A percentile compares a stretch with the other conserved stretches of the same genome.
Conservation (phyloP, 768 basidiomycete species). For the Tylopilus subfusipes region DNA sequence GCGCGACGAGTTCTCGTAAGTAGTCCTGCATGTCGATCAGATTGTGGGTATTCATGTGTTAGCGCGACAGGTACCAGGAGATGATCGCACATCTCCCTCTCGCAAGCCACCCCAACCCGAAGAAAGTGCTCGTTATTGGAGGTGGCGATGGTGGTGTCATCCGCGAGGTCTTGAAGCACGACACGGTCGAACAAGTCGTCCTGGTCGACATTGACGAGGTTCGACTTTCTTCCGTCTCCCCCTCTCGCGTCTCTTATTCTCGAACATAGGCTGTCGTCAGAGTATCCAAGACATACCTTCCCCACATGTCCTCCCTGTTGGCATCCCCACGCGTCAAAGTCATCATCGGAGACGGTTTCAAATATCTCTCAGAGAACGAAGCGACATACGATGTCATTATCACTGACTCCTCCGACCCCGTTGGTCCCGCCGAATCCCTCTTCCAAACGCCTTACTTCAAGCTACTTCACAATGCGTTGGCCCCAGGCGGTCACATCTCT, state of each 20-base stretch:
- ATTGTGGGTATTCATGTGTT: neutral
- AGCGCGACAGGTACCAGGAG: conserved; percentile 31
- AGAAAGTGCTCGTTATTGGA: conserved; percentile 94
- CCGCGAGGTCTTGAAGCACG: conserved; percentile 94
- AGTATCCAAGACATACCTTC: conserved; percentile 89
- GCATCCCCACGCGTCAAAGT: conserved; percentile 78
- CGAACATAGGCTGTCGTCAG: conserved; percentile 79
- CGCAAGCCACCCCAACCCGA: conserved; percentile 92
- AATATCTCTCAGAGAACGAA: conserved; percentile 87
- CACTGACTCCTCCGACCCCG: conserved; percentile 98
- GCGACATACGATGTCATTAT: conserved; percentile 94
- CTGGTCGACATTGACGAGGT: conserved; percentile 98
- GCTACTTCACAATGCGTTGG: conserved; percentile 84
- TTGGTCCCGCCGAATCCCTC: conserved; percentile 89
- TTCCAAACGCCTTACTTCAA: conserved; percentile 98
- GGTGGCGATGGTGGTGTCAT: conserved; percentile 99
- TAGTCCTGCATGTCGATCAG: conserved; percentile 11
- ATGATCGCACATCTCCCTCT: conserved; percentile 99
- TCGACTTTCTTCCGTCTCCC: neutral
- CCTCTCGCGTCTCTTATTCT: neutral
- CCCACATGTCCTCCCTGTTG: conserved; percentile 88
- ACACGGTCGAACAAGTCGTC: conserved; percentile 84
- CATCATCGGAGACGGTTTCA: conserved; percentile 92
- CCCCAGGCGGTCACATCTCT: conserved; percentile 87
- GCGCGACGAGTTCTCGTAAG: conserved; percentile 97